phyloP scores from a whole-genome alignment of 164 flowering plant genomes.

The Vitis riparia region DNA sequence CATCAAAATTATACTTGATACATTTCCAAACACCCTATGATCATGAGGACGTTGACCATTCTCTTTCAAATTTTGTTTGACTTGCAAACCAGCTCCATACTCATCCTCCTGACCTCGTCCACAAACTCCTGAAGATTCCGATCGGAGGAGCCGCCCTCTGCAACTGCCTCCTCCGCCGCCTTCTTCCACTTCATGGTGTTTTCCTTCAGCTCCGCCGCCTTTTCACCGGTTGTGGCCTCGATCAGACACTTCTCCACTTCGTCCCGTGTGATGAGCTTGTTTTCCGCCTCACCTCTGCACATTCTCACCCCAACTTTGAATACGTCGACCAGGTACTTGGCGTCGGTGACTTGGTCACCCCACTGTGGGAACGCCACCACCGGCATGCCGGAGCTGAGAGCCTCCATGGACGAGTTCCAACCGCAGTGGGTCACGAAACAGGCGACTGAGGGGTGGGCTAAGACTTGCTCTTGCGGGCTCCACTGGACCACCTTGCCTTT shows the following conservation, averaged over 20 bases:
- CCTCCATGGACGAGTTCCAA: conserved; percentile 29
- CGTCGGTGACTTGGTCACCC: conserved; percentile 24
- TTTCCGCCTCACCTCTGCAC: conserved; percentile 2
- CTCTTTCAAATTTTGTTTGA: too few species aligned
- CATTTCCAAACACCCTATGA: background rate
- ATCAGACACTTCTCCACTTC: conserved; percentile 23
- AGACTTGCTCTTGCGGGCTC: conserved; percentile 26
- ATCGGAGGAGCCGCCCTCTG: conserved; percentile 72
- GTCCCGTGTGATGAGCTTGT: background rate
- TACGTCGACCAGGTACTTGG: conserved; percentile 14
- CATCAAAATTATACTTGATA: too few species aligned
- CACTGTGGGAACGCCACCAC: conserved; percentile 24
- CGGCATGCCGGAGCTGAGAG: conserved; percentile 21
- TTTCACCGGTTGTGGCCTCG: conserved; percentile 13
- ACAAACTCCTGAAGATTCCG: conserved; percentile 49
- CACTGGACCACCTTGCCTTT: conserved; percentile 19
- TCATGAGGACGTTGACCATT: too few species aligned
- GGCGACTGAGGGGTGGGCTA: conserved; percentile 18
- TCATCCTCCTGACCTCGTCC: conserved; percentile 40
- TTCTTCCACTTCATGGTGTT: conserved; percentile 62
- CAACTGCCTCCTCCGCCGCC: conserved; percentile 58
- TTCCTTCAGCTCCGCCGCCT: conserved; percentile 34
- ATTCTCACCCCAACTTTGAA: conserved; percentile 25
- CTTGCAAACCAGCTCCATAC: background rate
- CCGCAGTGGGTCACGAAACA: conserved; percentile 30